Base-by-base conservation (phyloP, 176 grass and related monocot species). In the Musa troglodytarum region DNA sequence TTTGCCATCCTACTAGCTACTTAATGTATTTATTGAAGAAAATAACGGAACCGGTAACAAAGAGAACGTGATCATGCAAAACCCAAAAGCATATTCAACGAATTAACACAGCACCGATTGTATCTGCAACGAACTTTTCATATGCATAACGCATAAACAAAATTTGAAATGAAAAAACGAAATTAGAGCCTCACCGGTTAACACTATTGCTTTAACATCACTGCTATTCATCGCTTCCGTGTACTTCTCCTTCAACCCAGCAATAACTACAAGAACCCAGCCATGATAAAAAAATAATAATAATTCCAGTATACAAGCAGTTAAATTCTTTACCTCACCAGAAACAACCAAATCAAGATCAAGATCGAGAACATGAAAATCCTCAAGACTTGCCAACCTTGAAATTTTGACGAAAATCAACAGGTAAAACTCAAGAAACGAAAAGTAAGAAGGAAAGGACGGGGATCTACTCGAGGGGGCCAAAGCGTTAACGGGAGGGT, bases 141-240 rank as follows among this genome's bases (percentile, higher is more conserved):
- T 26, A 26, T 52, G 20, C 2, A 20, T 34, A 10, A 50, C 17
- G 8, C 3, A 17, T 19, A 69, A 20, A 20, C 17, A 70, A 70
- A 49, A 0, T 3, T 8, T 15, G 0, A 70, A 14, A 3, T 2
- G 10, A 50, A 70, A 70, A 70, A 70, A 4, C 22, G 20, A 19
- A 50, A 9, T 50, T 17, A 49, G 77, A 68, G 61, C 61, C 86
- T 84, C 54, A 99, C 88, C 95, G 1, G 86, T 99, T 73, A 99
- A 88, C 57, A 94, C 95, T 74, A 99, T 81, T 53, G 95, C 95
- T 84, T 94, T 94, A 68, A 99, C 86, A 73, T 99, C 91, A 75
- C 80, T 76, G 24, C 86, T 84, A 21, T 54, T 71, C 62, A 88
- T 78, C 26, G 88, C 95, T 76, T 94, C 90, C 1, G 76, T 24